These are phyloP conservation scores for Massarina eburnea DNA, from an alignment of 2,329 filamentous ascomycete genomes.

Conservation along the genomic window DNA sequence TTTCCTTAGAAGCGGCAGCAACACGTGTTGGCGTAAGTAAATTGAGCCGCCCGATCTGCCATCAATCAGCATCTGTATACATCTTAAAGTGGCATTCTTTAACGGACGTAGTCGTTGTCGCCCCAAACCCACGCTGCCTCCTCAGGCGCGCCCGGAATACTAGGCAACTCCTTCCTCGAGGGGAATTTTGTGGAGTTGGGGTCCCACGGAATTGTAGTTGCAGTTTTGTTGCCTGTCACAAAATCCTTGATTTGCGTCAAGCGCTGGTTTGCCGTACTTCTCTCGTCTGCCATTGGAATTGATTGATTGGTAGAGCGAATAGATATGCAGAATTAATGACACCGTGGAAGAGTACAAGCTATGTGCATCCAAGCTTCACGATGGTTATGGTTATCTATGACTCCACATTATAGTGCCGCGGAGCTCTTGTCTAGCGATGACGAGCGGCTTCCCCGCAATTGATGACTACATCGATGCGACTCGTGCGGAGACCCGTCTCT, in stretches of 20 bases:
- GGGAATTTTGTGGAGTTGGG: constrained; percentile 57
- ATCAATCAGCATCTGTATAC: neutral
- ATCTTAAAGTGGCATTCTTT: neutral
- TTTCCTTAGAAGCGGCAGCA: constrained; percentile 55
- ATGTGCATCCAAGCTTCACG: too few species aligned
- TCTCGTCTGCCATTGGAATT: constrained; percentile 36
- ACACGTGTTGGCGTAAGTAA: constrained; percentile 59
- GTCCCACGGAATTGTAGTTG: constrained; percentile 55
- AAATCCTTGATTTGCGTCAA: constrained; percentile 50
- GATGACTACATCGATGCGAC: too few species aligned
- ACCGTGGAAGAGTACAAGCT: too few species aligned
- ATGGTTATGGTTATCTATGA: too few species aligned
- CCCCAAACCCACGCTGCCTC: constrained; percentile 65
- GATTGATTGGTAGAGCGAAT: neutral
- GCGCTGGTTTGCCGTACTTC: constrained; percentile 36
- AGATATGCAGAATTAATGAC: too few species aligned
- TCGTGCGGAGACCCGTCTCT: too few species aligned
- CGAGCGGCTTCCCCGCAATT: too few species aligned
- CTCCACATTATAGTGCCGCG: too few species aligned
- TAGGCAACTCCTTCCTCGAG: constrained; percentile 54
- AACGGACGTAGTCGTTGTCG: constrained; percentile 53
- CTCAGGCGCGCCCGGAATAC: constrained; percentile 54
- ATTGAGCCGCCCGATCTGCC: constrained; percentile 54
- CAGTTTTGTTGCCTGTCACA: constrained; percentile 49
- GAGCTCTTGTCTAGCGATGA: too few species aligned